Conservation (phyloP, 164 flowering plant genomes). For the Buxus sempervirens region DNA sequence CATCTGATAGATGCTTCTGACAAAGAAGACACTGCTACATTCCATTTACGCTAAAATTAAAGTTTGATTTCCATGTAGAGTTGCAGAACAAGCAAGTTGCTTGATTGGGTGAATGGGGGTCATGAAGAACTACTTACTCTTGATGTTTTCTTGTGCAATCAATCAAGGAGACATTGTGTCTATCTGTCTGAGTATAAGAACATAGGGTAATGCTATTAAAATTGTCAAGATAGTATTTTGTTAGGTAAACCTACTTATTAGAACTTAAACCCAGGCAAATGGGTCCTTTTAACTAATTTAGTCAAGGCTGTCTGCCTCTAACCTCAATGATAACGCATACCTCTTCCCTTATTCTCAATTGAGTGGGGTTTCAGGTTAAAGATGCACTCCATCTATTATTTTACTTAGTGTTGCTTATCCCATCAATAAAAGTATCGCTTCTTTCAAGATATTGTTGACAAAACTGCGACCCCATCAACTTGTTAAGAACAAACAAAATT, state of each 20-base stretch:
- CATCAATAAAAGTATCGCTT: neutral
- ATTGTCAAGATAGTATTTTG: constrained; percentile 4
- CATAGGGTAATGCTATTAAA: neutral
- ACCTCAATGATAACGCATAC: constrained; percentile 13
- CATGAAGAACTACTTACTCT: constrained; percentile 2
- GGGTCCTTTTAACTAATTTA: constrained; percentile 20
- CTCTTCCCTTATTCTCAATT: constrained; percentile 15
- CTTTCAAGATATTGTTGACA: neutral
- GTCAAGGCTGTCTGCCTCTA: constrained; percentile 16
- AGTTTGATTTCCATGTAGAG: too few species aligned
- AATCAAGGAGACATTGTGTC: constrained; percentile 41
- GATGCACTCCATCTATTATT: neutral
- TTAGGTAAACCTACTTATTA: constrained; percentile 42
- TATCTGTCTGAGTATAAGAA: constrained; percentile 10
- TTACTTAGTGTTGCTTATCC: neutral
- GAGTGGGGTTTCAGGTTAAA: neutral
- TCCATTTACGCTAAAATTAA: neutral
- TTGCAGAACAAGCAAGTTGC: constrained; percentile 4
- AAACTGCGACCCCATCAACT: neutral
- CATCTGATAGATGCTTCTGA: neutral
- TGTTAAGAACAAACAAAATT: neutral
- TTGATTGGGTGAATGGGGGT: neutral
- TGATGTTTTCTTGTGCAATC: constrained; percentile 25
- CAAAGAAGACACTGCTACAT: neutral
- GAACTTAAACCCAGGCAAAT: constrained; percentile 21